Conservation (phyloP, 2,329 filamentous ascomycete genomes). For the Didymosphaeria variabile region DNA sequence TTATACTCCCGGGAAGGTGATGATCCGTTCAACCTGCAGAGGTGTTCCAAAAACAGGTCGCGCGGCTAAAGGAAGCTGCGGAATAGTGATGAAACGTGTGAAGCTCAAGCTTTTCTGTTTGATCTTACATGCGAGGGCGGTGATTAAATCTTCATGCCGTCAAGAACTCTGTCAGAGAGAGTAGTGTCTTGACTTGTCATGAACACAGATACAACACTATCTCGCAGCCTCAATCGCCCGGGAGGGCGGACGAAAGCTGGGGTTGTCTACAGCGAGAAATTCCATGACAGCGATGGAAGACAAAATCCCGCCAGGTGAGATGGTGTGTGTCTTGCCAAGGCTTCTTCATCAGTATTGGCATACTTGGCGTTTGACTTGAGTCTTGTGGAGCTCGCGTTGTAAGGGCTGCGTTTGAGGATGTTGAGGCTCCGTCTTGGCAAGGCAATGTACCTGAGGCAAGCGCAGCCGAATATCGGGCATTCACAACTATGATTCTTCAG, state of each 20-base stretch:
- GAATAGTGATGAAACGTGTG: conserved; percentile 25
- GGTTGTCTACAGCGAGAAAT: not conserved
- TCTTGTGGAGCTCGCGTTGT: conserved; percentile 20
- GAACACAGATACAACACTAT: not conserved
- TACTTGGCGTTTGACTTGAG: conserved; percentile 25
- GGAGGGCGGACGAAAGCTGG: not conserved
- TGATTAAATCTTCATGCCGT: not conserved
- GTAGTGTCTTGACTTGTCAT: not conserved
- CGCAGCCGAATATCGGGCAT: conserved; percentile 8
- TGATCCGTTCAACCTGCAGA: conserved; percentile 7
- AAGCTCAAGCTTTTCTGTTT: conserved; percentile 22
- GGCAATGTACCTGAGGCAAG: conserved; percentile 15
- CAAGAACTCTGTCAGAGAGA: conserved; percentile 4
- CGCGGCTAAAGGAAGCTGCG: conserved; percentile 5
- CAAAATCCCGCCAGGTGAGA: not conserved
- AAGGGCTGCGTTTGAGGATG: conserved; percentile 26
- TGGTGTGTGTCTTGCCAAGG: conserved; percentile 24
- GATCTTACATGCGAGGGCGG: conserved; percentile 13
- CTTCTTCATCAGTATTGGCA: conserved; percentile 23
- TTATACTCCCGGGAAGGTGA: conserved; percentile 9
- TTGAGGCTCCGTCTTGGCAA: conserved; percentile 17
- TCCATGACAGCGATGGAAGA: not conserved
- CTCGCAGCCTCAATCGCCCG: not conserved
- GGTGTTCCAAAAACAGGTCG: conserved; percentile 10
- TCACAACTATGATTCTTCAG: conserved; percentile 2